Evolutionary conservation across 306 rosid genomes (phyloP), one percentile per base, ranked within the genome.

Genomic region (Citrullus mucosospermus): DNA sequence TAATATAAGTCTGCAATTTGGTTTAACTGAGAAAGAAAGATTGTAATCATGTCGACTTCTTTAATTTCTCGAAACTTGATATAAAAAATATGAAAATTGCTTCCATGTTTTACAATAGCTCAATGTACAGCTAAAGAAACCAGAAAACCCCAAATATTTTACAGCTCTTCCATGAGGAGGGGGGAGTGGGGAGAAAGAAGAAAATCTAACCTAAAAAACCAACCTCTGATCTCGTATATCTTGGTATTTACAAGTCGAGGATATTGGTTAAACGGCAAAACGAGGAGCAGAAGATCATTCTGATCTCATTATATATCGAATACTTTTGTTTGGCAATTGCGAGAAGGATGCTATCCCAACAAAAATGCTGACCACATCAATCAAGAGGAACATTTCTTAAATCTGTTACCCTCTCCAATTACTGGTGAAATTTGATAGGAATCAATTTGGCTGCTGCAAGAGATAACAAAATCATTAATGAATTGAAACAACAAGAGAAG

Each of bases 21-120:
- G 75, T 68, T 68, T 46, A 46, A 50, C 18, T 22, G 36, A 69
- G 55, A 30, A 68, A 70, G 41, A 44, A 46, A 70, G 43, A 32
- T 16, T 53, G 25, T 25, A 25, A 48, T 51, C 46, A 53, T 1
- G 3, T 22, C 48, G 8, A 17, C 46, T 73, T 53, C 62, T 73
- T 73, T 30, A 53, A 51, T 32, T 74, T 74, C 78, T 53, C 5
- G 10, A 74, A 73, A 53, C 63, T 32, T 16, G 46, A 74, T 73
- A 73, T 73, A 51, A 8, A 50, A 30, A 25, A 53, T 51, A 51
- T 30, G 78, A 53, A 74, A 53, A 32, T 53, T 18, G 78, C 78
- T 30, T 72, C 77, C 60, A 72, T 50, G 77, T 72, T 73, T 73
- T 51, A 73, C 78, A 73, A 73, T 55, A 73, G 78, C 41, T 74